Evolutionary conservation across 78 protist species (phyloP).

Genomic region (Tieghemostelium lacteum): DNA sequence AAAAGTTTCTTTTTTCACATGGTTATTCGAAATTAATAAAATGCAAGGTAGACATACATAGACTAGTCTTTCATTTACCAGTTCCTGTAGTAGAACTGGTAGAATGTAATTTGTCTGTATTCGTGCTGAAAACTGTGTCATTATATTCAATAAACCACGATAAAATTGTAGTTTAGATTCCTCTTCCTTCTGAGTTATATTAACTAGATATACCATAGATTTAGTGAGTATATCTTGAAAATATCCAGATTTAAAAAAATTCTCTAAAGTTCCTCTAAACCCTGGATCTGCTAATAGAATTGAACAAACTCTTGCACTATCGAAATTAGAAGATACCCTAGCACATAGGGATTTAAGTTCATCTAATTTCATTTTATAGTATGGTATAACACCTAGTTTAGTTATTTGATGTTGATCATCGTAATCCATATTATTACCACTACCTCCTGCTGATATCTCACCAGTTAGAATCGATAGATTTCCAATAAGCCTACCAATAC

Average conservation of each 20-base stretch:
- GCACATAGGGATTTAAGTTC: background rate
- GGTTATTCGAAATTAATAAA: background rate
- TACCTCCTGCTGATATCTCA: background rate
- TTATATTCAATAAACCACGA: conserved; percentile 24
- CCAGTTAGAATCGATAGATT: conserved; percentile 2
- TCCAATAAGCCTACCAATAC: conserved; percentile 44
- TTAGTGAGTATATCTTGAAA: conserved; percentile 34
- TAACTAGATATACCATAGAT: conserved; percentile 28
- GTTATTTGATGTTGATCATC: conserved; percentile 20
- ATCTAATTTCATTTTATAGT: background rate
- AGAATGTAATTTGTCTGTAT: conserved; percentile 29
- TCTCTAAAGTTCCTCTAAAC: conserved; percentile 44
- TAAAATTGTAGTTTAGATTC: conserved; percentile 63
- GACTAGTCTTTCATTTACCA: conserved; percentile 27
- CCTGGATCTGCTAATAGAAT: conserved; percentile 43
- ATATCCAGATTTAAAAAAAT: conserved; percentile 36
- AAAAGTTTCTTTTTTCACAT: conserved; percentile 36
- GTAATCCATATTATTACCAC: too few relatives aligned
- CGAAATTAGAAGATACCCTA: background rate
- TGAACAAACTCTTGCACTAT: conserved; percentile 49
- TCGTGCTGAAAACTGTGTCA: conserved; percentile 54
- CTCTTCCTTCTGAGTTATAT: conserved; percentile 61
- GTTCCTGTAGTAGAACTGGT: conserved; percentile 23
- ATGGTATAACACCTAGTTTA: conserved; percentile 23
- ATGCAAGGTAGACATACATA: conserved; percentile 47